A percentile compares a stretch with the other conserved stretches of the same genome.
phyloP scores from a whole-genome alignment of 2,329 filamentous ascomycete genomes.

The Colletotrichum scovillei region DNA sequence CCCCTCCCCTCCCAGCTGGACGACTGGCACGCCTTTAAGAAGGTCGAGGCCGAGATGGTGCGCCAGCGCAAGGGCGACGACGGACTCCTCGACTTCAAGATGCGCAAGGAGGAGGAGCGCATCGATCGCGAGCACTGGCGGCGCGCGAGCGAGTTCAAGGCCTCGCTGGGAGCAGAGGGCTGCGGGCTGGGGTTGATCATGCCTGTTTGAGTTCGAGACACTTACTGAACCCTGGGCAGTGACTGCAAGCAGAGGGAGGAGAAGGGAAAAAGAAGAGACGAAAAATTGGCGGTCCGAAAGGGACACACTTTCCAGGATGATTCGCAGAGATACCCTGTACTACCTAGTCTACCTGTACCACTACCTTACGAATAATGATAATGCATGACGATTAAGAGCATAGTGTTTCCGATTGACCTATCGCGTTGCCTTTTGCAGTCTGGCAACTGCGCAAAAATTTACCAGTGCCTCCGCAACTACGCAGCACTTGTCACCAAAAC shows the following conservation, averaged over 20 bases:
- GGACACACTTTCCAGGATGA: not conserved
- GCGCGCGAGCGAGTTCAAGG: conserved; percentile 33
- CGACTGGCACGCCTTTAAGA: conserved; percentile 65
- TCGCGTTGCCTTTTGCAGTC: too few relatives aligned
- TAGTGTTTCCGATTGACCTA: not conserved
- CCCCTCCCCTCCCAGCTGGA: conserved; percentile 67
- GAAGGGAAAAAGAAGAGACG: not conserved
- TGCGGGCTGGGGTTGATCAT: conserved; percentile 17
- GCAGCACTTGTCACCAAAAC: too few relatives aligned
- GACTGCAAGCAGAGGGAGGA: too few relatives aligned
- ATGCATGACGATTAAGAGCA: conserved; percentile 16
- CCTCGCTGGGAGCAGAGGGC: conserved; percentile 23
- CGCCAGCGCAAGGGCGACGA: conserved; percentile 33
- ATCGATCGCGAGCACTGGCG: conserved; percentile 35
- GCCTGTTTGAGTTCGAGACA: not conserved
- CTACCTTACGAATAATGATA: conserved; percentile 26
- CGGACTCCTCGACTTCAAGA: conserved; percentile 34
- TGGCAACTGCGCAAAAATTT: too few relatives aligned
- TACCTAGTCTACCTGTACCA: conserved; percentile 20
- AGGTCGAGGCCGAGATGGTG: conserved; percentile 38
- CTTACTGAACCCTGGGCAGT: too few relatives aligned
- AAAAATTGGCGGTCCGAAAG: not conserved
- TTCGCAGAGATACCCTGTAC: conserved; percentile 31
- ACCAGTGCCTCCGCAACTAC: too few relatives aligned
- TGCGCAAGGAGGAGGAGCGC: conserved; percentile 35